Evolutionary conservation across 1,284 basidiomycete species (phyloP).

Genomic region (Quambalaria eucalypti): DNA sequence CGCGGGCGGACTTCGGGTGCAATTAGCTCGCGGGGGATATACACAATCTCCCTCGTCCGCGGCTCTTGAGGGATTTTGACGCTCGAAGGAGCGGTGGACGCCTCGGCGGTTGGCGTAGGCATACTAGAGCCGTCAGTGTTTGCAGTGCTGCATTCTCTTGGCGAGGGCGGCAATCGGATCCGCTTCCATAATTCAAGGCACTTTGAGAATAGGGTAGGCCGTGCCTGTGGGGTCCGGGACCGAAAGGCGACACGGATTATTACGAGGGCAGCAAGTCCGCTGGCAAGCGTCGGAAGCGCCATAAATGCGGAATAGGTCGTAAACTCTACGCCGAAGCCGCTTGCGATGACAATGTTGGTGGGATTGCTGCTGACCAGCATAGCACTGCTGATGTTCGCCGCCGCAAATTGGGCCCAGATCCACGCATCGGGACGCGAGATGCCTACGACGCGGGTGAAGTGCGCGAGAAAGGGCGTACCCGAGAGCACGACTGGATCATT

Average conservation of each 20-base stretch:
- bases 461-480: constrained; percentile 75
- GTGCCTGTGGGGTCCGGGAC: too few species aligned
- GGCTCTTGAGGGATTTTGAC: background rate
- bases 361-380: constrained; percentile 48
- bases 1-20: constrained; percentile 51
- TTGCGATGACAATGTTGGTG: constrained; percentile 48
- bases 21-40: constrained; percentile 49
- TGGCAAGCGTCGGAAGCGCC: constrained; percentile 34
- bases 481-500: constrained; percentile 56
- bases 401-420: constrained; percentile 62
- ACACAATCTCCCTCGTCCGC: constrained; percentile 15
- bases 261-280: constrained; percentile 21
- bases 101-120: too few species aligned
- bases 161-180: too few species aligned
- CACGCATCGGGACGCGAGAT: constrained; percentile 58
- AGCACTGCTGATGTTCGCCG: constrained; percentile 64
- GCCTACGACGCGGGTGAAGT: constrained; percentile 66
- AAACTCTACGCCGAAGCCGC: constrained; percentile 37
- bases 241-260: constrained; percentile 31
- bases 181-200: too few species aligned
- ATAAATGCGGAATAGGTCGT: constrained; percentile 42
- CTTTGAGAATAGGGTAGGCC: too few species aligned
- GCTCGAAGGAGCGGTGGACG: too few species aligned
- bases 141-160: too few species aligned
- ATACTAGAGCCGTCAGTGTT: too few species aligned